Base-by-base conservation (phyloP, 495 filamentous ascomycete genomes). In the Xylona heveae region DNA sequence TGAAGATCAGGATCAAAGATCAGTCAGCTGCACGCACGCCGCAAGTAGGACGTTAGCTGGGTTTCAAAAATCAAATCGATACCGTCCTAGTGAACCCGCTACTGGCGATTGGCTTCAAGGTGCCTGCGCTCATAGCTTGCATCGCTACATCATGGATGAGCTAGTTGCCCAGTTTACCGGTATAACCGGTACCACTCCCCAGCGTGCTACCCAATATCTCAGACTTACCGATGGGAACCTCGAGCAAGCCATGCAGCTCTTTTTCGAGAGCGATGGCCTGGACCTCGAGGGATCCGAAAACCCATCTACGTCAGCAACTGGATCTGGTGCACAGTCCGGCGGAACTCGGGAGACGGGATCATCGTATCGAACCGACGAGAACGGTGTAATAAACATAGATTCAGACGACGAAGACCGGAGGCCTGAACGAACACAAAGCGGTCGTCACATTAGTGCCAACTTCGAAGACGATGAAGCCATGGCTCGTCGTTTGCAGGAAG, bases 381-480 rank as follows among this genome's bases (percentile, higher is more conserved):
- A 57, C 12, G 77, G 73, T 1, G 59, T 78, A 16, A 67, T 85
- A 23, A 62, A 75, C 44, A 54, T 84, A 27, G 76, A 78, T 40
- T 78, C 74, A 4, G 61, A 68, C 10, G 59, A 68, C 28, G 51
- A 63, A 14, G 46, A 19, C 24, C 25, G 24, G 24, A 15, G 24
- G 34, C 32, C 8, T 19, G 24, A 2, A 40, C 24, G 14, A 30
- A 16, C n/a, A 22, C 22, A 3, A 5, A 4, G 17, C 5, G n/a
- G n/a, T n/a, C n/a, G 8, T 39, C 31, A 15, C 4, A 28, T 34
- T 40, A 19, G 30, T 34, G 19, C 28, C n/a, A n/a, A n/a, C n/a
- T 58, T 69, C 29, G 88, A 94, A 40, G 80, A 90, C 42, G 88
- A 97, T 53, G 88, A 83, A 26, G 88, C 80, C 7, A 79, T 95